phyloP scores from a whole-genome alignment of 2,329 filamentous ascomycete genomes.

The Colletotrichum godetiae region DNA sequence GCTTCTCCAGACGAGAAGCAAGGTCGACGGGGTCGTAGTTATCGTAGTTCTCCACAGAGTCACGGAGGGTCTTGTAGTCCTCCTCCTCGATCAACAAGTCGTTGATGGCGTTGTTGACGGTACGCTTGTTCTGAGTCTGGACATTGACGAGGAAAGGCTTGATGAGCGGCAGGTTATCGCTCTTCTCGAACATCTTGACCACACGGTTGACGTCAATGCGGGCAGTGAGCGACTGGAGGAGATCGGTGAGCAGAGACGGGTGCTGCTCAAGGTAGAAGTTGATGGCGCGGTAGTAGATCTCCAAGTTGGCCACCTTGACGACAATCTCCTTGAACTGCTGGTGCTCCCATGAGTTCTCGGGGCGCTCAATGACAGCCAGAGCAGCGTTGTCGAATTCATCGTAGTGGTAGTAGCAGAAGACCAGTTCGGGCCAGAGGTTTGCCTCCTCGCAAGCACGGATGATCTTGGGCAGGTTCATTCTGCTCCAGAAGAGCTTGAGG shows the following conservation, averaged over 20 bases:
- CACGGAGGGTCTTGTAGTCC: conserved; percentile 97
- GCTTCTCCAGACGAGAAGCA: conserved; percentile 92
- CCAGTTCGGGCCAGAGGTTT: conserved; percentile 95
- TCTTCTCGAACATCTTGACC: conserved; percentile 99
- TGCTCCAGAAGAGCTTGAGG: conserved; percentile 96
- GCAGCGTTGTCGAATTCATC: conserved; percentile 98
- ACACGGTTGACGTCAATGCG: conserved; percentile 98
- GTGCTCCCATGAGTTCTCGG: conserved; percentile 98
- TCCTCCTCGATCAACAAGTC: conserved; percentile 98
- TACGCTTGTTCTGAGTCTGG: conserved; percentile 96
- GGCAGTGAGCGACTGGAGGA: conserved; percentile 90
- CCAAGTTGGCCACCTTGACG: conserved; percentile 96
- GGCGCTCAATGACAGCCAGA: conserved; percentile 96
- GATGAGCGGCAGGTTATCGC: conserved; percentile 96
- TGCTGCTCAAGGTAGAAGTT: conserved; percentile 99
- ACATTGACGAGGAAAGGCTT: conserved; percentile 99
- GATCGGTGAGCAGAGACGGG: conserved; percentile 93
- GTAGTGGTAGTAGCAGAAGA: conserved; percentile 98
- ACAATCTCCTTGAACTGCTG: conserved; percentile 99
- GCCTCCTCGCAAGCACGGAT: conserved; percentile 94
- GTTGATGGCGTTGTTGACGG: conserved; percentile 98
- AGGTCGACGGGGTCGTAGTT: conserved; percentile 98
- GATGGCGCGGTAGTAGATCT: conserved; percentile 97
- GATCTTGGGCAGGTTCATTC: conserved; percentile 98
- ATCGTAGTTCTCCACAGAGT: conserved; percentile 98